These are phyloP conservation scores for Phaffia tasmanica DNA, from an alignment of 768 basidiomycete genomes.

Conservation along the genomic window DNA sequence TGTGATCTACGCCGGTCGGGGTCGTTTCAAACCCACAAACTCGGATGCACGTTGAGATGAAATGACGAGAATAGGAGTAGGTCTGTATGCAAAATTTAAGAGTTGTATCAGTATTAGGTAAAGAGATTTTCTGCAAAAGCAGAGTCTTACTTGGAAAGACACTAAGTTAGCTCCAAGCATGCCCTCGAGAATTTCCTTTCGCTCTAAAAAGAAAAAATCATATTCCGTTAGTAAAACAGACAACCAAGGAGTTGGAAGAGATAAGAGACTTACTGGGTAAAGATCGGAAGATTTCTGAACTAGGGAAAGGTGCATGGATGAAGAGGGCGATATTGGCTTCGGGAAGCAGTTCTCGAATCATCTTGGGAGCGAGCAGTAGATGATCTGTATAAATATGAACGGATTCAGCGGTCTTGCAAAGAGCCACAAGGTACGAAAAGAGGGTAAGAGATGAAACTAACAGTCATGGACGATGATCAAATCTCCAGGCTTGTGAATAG, in stretches of 20 bases:
- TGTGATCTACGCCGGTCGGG: constrained; percentile 60
- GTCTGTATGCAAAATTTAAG: constrained; percentile 43
- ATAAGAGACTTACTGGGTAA: constrained; percentile 56
- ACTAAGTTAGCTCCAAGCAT: constrained; percentile 96
- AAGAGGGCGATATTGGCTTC: constrained; percentile 75
- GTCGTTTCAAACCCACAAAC: constrained; percentile 90
- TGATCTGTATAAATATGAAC: constrained; percentile 45
- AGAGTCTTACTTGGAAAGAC: constrained; percentile 63
- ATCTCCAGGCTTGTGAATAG: constrained; percentile 77
- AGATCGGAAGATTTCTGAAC: constrained; percentile 89
- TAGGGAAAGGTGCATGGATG: constrained; percentile 96
- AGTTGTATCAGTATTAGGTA: too few relatives aligned
- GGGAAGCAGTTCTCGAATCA: constrained; percentile 60
- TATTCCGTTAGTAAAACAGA: constrained; percentile 13
- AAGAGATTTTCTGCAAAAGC: neutral
- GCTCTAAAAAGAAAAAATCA: constrained; percentile 41
- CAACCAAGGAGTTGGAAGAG: neutral
- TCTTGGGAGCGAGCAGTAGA: constrained; percentile 74
- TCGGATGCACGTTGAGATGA: constrained; percentile 84
- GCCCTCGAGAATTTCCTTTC: constrained; percentile 89
- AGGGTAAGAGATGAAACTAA: neutral
- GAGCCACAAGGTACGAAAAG: neutral
- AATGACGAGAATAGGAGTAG: constrained; percentile 90
- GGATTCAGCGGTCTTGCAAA: too few relatives aligned
- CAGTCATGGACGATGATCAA: constrained; percentile 70